Evolutionary conservation across 192 early-diverging fungal genomes (phyloP).

Genomic region (Blastocladiella britannica): DNA sequence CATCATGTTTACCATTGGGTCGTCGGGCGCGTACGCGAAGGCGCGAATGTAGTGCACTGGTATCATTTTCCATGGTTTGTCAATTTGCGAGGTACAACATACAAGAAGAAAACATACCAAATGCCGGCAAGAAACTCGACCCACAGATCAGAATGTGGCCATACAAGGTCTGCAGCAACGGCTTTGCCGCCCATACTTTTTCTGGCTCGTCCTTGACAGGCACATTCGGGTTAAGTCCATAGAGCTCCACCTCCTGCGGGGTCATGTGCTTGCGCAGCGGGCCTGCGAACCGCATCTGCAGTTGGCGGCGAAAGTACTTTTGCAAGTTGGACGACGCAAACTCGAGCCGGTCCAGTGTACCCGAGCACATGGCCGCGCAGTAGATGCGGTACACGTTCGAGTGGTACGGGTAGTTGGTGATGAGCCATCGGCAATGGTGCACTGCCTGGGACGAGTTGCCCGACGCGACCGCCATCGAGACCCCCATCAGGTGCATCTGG

Average conservation of each 20-base stretch:
- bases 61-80: too few species aligned
- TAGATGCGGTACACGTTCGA: constrained; percentile 15
- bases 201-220: background rate
- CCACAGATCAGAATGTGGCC: constrained; percentile 22
- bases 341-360: constrained; percentile 1
- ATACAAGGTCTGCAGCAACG: constrained; percentile 16
- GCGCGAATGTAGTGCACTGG: constrained; percentile 18
- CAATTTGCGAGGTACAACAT: too few species aligned
- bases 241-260: background rate
- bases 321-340: constrained; percentile 15
- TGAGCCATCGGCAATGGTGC: constrained; percentile 11
- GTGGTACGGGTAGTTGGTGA: background rate
- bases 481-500: constrained; percentile 26
- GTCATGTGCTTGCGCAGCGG: constrained; percentile 3
- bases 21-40: constrained; percentile 14
- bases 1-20: constrained; percentile 29
- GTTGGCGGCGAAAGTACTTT: constrained; percentile 20
- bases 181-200: constrained; percentile 10
- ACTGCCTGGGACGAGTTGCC: constrained; percentile 14
- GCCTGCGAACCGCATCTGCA: constrained; percentile 9
- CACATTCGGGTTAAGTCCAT: background rate
- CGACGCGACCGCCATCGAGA: constrained; percentile 13
- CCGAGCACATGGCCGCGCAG: constrained; percentile 10
- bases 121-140: constrained; percentile 15
- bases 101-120: constrained; percentile 11